Conservation (phyloP, 306 rosid genomes). For the Gleditsia sinensis region DNA sequence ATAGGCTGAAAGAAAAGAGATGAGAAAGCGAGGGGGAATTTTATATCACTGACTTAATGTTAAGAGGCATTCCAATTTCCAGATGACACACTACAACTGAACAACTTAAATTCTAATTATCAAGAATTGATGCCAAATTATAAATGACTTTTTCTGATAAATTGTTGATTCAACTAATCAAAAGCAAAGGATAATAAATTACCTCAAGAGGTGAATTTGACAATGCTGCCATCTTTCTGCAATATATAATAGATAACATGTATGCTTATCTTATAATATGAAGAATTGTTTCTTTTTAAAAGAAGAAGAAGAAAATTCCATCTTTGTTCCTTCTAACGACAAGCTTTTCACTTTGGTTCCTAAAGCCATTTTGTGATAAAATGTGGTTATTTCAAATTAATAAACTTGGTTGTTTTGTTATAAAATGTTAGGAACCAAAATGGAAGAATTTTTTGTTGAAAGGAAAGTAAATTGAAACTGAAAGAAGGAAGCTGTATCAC, state of each 20-base stretch:
- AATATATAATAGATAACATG: conserved; percentile 15
- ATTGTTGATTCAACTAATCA: conserved; percentile 2
- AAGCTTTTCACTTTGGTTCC: conserved; percentile 8
- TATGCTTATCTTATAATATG: neutral
- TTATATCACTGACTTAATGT: neutral
- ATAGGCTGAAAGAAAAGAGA: conserved; percentile 14
- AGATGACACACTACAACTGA: conserved; percentile 1
- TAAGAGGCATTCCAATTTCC: neutral
- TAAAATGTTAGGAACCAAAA: conserved; percentile 16
- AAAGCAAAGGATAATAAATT: conserved; percentile 33
- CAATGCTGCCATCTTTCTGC: conserved; percentile 50
- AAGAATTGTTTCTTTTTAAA: neutral
- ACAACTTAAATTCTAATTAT: conserved; percentile 5
- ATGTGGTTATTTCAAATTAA: conserved; percentile 3
- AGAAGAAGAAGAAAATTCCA: neutral
- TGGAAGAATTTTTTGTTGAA: neutral
- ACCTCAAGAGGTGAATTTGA: conserved; percentile 53
- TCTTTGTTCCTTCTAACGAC: conserved; percentile 1
- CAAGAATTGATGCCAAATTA: conserved; percentile 12
- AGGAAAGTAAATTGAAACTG: neutral
- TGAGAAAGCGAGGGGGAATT: neutral
- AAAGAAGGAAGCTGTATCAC: conserved; percentile 21
- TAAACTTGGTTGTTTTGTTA: conserved; percentile 23
- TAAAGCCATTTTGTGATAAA: neutral
- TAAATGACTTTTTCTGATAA: conserved; percentile 9